Conservation (phyloP, 2,329 filamentous ascomycete genomes). For the Xylaria sp. region DNA sequence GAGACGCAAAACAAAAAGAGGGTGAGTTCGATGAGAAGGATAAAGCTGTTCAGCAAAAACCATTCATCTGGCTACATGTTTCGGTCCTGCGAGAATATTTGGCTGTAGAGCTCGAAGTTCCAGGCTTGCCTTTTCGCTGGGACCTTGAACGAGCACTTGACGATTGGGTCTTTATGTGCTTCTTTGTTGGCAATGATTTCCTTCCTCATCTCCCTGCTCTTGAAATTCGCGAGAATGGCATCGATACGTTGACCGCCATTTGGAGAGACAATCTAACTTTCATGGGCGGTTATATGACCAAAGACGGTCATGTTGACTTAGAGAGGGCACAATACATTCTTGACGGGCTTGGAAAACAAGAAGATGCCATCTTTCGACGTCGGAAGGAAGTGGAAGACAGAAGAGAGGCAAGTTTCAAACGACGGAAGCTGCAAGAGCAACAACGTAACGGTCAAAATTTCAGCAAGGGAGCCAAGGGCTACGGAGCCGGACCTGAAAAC, state of each 20-base stretch:
- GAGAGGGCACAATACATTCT: conserved; percentile 88
- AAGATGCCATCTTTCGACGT: conserved; percentile 91
- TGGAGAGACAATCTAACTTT: conserved; percentile 91
- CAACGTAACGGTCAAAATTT: conserved; percentile 50
- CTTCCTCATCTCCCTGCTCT: conserved; percentile 95
- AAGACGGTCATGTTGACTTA: conserved; percentile 92
- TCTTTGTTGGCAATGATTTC: conserved; percentile 99
- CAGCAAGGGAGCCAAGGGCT: conserved; percentile 48
- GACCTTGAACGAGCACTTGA: conserved; percentile 94
- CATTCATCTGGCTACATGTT: conserved; percentile 98
- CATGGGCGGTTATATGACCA: conserved; percentile 97
- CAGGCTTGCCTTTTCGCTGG: conserved; percentile 85
- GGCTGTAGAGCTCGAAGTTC: conserved; percentile 85
- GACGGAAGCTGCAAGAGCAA: conserved; percentile 77
- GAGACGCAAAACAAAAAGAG: conserved; percentile 79
- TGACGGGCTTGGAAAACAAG: conserved; percentile 87
- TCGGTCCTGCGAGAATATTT: conserved; percentile 92
- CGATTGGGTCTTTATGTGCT: conserved; percentile 99
- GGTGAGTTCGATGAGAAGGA: conserved; percentile 87
- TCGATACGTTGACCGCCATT: conserved; percentile 94
- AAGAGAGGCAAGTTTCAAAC: conserved; percentile 80
- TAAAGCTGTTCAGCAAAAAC: conserved; percentile 76
- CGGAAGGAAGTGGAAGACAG: conserved; percentile 88
- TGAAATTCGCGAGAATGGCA: conserved; percentile 96
- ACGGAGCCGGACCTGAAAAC: conserved; percentile 39